Conservation (phyloP, 371 early-diverging fungal species). For the Mucor plumbeus region DNA sequence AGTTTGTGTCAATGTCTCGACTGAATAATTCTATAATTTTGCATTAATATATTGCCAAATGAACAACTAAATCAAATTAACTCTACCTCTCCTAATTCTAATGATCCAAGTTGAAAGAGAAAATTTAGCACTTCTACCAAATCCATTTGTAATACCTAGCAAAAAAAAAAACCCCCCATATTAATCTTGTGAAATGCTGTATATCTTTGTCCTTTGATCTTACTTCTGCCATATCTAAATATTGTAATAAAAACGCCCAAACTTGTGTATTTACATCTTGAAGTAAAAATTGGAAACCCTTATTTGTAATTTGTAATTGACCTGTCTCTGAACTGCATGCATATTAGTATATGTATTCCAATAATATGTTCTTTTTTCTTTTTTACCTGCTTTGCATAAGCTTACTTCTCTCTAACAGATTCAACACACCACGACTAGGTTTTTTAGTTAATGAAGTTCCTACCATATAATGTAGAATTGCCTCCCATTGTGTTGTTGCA, state of each 20-base stretch:
- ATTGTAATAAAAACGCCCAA: slow-evolving; percentile 94
- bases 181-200: neutral
- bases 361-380: neutral
- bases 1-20: slow-evolving; percentile 81
- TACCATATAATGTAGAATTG: slow-evolving; percentile 94
- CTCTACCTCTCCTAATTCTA: slow-evolving; percentile 84
- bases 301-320: slow-evolving; percentile 81
- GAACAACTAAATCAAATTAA: neutral
- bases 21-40: slow-evolving; percentile 73
- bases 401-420: slow-evolving; percentile 75
- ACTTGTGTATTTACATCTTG: slow-evolving; percentile 94
- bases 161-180: neutral
- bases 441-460: slow-evolving; percentile 77
- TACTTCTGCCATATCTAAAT: slow-evolving; percentile 86
- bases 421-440: slow-evolving; percentile 78
- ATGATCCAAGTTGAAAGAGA: slow-evolving; percentile 87
- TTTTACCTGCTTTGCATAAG: slow-evolving; percentile 73
- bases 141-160: slow-evolving; percentile 80
- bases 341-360: neutral
- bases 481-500: slow-evolving; percentile 89
- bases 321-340: slow-evolving; percentile 20
- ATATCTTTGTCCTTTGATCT: neutral
- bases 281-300: slow-evolving; percentile 95
- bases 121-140: slow-evolving; percentile 92
- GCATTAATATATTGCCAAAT: neutral